Conservation (phyloP, 2,329 filamentous ascomycete species). For the Aschersonia sp. region DNA sequence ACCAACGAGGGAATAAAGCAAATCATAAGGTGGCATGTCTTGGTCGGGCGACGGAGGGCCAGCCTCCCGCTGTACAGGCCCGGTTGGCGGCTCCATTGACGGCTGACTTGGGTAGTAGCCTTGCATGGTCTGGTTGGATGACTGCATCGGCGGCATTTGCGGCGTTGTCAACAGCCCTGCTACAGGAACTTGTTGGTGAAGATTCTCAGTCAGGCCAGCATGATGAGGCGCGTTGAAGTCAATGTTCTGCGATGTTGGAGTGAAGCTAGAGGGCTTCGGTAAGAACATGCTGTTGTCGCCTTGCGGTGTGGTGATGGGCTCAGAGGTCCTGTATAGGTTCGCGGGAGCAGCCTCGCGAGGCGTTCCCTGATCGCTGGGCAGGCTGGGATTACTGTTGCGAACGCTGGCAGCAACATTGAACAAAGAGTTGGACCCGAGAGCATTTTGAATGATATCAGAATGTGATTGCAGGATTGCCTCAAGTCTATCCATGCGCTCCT, state of each 20-base stretch:
- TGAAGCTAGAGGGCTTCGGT: conserved; percentile 40
- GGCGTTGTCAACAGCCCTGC: conserved; percentile 23
- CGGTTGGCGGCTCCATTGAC: background rate
- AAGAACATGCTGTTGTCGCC: conserved; percentile 45
- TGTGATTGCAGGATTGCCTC: conserved; percentile 53
- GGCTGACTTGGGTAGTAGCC: conserved; percentile 26
- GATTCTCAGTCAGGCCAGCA: conserved; percentile 33
- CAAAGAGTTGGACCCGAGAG: conserved; percentile 25
- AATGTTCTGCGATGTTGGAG: conserved; percentile 28
- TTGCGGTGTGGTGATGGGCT: conserved; percentile 36
- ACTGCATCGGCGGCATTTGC: conserved; percentile 19
- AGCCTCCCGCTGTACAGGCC: conserved; percentile 24
- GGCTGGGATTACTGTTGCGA: conserved; percentile 33
- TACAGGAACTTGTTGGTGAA: conserved; percentile 30
- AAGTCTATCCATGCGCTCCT: conserved; percentile 55
- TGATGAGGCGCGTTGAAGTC: conserved; percentile 35
- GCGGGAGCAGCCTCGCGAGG: conserved; percentile 27
- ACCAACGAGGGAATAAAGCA: conserved; percentile 58
- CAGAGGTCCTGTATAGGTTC: conserved; percentile 31
- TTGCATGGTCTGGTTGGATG: conserved; percentile 26
- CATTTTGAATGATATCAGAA: conserved; percentile 48
- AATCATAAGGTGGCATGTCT: conserved; percentile 60
- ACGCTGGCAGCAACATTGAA: conserved; percentile 22
- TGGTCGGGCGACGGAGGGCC: conserved; percentile 29
- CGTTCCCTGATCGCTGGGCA: conserved; percentile 41